Conservation (phyloP, 768 basidiomycete genomes). For the Xerocomellus intermedius region DNA sequence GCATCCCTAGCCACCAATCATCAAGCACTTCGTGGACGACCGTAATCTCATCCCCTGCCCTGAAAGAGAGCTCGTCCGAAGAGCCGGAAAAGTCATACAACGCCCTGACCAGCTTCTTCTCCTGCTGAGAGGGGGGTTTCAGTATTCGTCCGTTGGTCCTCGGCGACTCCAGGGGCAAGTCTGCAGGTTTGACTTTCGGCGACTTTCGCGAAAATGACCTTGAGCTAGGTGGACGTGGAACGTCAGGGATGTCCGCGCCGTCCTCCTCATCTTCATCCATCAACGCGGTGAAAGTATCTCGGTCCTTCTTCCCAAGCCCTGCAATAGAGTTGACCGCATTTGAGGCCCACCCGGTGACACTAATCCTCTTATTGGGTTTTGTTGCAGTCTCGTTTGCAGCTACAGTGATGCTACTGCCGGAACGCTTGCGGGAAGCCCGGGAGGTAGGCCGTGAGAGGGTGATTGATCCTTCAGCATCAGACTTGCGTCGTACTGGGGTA, state of each 20-base stretch:
- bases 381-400: conserved; percentile 35
- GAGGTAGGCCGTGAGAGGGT: conserved; percentile 59
- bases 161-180: conserved; percentile 25
- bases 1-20: conserved; percentile 89
- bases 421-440: conserved; percentile 61
- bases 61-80: conserved; percentile 76
- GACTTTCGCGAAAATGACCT: conserved; percentile 32
- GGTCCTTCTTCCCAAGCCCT: conserved; percentile 55
- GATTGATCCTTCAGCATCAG: conserved; percentile 39
- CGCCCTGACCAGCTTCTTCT: conserved; percentile 60
- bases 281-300: conserved; percentile 60
- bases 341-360: conserved; percentile 54
- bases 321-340: conserved; percentile 62
- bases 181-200: conserved; percentile 25
- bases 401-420: conserved; percentile 52
- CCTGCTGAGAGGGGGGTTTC: conserved; percentile 50
- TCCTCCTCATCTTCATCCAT: conserved; percentile 42
- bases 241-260: conserved; percentile 19
- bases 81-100: conserved; percentile 74
- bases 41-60: conserved; percentile 68
- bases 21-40: conserved; percentile 81
- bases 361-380: conserved; percentile 40
- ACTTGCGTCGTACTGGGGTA: conserved; percentile 37
- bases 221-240: conserved; percentile 37
- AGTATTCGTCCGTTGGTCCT: conserved; percentile 40